Evolutionary conservation across 176 grass and related monocot species (phyloP).

Genomic region (Saccharum officinarum): DNA sequence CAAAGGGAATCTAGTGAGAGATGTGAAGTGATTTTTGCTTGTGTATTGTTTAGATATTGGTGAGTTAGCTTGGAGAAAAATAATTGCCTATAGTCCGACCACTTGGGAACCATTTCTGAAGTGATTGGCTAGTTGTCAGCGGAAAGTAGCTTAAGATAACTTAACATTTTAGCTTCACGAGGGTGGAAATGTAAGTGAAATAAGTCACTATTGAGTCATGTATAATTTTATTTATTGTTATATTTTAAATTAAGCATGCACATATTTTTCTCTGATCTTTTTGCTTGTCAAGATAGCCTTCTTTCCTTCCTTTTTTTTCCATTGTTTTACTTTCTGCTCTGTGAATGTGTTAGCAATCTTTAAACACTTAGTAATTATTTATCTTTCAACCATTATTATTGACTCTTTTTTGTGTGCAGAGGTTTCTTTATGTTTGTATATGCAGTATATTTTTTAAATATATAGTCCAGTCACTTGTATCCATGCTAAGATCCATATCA

Average conservation of each 20-base stretch:
- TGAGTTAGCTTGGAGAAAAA: not conserved
- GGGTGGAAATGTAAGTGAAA: not conserved
- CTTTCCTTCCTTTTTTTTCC: too few species aligned
- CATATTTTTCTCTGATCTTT: not conserved
- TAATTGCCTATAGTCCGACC: not conserved
- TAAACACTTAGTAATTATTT: not conserved
- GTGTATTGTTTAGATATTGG: not conserved
- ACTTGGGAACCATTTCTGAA: conserved; percentile 9
- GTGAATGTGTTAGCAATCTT: too few species aligned
- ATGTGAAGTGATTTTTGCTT: not conserved
- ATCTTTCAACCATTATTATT: not conserved
- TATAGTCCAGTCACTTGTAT: not conserved
- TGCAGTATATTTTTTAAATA: conserved; percentile 5
- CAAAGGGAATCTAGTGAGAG: not conserved
- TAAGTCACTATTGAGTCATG: not conserved
- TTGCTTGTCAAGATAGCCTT: too few species aligned
- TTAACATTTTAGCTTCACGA: not conserved
- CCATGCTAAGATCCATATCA: conserved; percentile 16
- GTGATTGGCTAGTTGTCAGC: not conserved
- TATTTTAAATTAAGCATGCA: not conserved
- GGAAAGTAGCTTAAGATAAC: conserved; percentile 15
- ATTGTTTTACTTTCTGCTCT: too few species aligned
- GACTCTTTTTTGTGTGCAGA: not conserved
- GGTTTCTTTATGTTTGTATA: not conserved
- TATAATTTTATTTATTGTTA: not conserved